phyloP scores from a whole-genome alignment of 495 filamentous ascomycete species.

The Pyrenula aspistea region DNA sequence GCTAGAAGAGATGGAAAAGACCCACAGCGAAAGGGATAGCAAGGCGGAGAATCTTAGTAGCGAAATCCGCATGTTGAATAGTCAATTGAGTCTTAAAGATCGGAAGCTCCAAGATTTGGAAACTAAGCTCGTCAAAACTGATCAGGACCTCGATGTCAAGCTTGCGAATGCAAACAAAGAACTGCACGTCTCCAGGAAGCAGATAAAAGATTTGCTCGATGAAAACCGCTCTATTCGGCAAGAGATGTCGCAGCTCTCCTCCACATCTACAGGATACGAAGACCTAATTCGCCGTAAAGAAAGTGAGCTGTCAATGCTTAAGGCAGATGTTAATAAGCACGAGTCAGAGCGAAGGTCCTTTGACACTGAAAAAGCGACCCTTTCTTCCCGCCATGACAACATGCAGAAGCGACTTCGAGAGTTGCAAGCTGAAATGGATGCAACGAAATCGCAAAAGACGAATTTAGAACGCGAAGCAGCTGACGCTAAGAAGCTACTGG shows the following conservation, averaged over 20 bases:
- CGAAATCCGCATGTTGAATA: constrained; percentile 85
- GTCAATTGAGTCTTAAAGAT: constrained; percentile 79
- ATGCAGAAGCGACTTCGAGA: constrained; percentile 68
- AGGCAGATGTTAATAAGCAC: constrained; percentile 66
- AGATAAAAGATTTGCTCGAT: constrained; percentile 60
- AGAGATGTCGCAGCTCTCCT: constrained; percentile 75
- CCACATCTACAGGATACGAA: constrained; percentile 88
- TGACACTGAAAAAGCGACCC: constrained; percentile 58
- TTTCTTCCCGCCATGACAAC: constrained; percentile 67
- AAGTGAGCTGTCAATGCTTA: constrained; percentile 77
- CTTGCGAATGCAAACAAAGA: constrained; percentile 73
- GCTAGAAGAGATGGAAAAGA: constrained; percentile 52
- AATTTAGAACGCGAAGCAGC: constrained; percentile 80
- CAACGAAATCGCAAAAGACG: constrained; percentile 68
- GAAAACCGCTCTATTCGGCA: constrained; percentile 80
- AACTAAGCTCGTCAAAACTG: constrained; percentile 66
- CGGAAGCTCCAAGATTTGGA: constrained; percentile 85
- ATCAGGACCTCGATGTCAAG: constrained; percentile 86
- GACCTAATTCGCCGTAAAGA: constrained; percentile 88
- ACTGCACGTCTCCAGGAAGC: constrained; percentile 53
- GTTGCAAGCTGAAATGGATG: constrained; percentile 76
- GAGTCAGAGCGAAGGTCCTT: constrained; percentile 65
- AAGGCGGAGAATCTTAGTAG: constrained; percentile 62
- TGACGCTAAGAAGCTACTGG: constrained; percentile 75
- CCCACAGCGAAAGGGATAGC: constrained; percentile 54